Evolutionary conservation across 345 rosid genomes (phyloP), one percentile per base, ranked within the genome.

Genomic region (Brassica incana): DNA sequence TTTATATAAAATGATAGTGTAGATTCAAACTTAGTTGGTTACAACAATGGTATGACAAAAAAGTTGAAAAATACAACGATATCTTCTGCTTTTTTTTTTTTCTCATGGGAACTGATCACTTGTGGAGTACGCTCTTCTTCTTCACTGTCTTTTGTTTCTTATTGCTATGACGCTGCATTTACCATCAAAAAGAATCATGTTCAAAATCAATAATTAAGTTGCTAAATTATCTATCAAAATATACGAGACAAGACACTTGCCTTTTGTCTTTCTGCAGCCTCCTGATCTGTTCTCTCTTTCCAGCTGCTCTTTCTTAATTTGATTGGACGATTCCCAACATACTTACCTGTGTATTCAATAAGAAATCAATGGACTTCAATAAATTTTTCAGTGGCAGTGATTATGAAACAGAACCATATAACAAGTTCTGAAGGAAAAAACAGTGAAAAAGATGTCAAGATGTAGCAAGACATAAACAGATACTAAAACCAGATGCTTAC

Each of bases 251-350:
- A 3, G 14, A 8, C 8, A 50, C 40, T 74, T 79, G 85, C 99
- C 93, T 89, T 95, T 2, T 89, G 98, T 77, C 87, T 88, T 58
- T 65, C 96, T 6, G 90, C 75, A 65, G 97, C 97, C 2, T 88
- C 92, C 65, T 67, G 68, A 65, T 95, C 98, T 45, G 86, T 95
- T 72, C 99, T 89, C 81, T 95, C 98, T 86, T 83, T 91, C 99
- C 99, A 95, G 78, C 91, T 95, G 88, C 99, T 95, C 87, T 95
- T 95, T 8, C 98, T 87, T 67, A 95, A 85, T 76, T 95, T 95
- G 65, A 95, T 93, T 0, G 98, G 99, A 45, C 99, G 85, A 78
- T 95, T 95, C 64, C 99, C 99, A 10, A 95, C 99, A 80, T 95
- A 95, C 79, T 95, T 95, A 52, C 99, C 99, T 95, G 87, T 76